These are phyloP conservation scores for Chlorella variabilis DNA, from an alignment of 163 green algal genomes.

Conservation along the genomic window DNA sequence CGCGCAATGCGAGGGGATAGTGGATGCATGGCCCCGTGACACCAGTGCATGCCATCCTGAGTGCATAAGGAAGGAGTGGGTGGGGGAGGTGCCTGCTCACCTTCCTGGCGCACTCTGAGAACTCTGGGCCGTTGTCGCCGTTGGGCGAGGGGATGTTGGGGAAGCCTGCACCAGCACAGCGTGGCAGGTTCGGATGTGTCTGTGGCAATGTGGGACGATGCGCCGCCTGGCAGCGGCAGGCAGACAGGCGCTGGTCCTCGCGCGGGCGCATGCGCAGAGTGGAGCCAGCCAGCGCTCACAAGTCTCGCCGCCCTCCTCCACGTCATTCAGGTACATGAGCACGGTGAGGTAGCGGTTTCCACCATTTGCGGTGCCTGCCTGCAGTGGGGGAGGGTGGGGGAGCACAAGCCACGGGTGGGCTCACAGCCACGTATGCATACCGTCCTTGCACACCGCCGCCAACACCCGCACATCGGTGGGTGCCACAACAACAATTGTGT, in stretches of 20 bases:
- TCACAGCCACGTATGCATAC: no score
- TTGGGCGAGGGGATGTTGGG: constrained; percentile 46
- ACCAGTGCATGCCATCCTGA: no score
- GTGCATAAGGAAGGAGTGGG: no score
- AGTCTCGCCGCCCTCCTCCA: constrained; percentile 79
- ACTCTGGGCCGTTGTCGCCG: constrained; percentile 44
- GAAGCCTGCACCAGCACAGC: constrained; percentile 16
- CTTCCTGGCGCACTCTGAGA: constrained; percentile 51
- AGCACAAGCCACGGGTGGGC: no score
- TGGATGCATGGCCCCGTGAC: no score
- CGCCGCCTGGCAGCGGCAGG: neutral
- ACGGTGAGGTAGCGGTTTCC: constrained; percentile 81
- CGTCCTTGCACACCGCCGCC: no score
- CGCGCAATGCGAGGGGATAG: no score
- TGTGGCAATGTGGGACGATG: no score
- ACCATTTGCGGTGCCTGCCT: constrained; percentile 56
- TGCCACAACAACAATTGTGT: neutral
- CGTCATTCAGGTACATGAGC: constrained; percentile 72
- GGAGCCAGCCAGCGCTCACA: neutral
- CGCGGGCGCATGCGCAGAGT: no score
- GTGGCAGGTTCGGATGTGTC: neutral
- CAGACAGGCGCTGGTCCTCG: neutral
- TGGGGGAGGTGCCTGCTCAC: neutral
- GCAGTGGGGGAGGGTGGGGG: neutral
- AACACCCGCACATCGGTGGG: no score